Conservation (phyloP, 768 basidiomycete genomes). For the Baorangia bicolor region DNA sequence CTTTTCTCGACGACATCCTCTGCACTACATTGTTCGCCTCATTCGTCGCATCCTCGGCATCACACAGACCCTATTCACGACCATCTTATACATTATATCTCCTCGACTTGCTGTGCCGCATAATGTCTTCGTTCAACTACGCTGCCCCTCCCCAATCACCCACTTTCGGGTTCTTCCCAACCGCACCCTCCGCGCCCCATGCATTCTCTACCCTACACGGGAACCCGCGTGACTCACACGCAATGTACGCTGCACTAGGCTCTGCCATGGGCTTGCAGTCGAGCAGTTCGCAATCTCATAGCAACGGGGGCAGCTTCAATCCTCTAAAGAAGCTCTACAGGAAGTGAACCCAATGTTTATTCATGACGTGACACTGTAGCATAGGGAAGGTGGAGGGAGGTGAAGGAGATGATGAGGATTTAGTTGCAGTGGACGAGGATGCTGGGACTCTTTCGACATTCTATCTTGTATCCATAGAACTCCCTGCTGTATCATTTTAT, state of each 20-base stretch:
- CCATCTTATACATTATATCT: not conserved
- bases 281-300: constrained; percentile 26
- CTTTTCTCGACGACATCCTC: constrained; percentile 9
- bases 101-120: constrained; percentile 10
- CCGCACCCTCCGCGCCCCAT: constrained; percentile 52
- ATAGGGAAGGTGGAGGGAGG: constrained; percentile 11
- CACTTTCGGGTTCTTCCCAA: constrained; percentile 59
- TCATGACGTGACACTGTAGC: constrained; percentile 25
- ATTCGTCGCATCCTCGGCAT: not conserved
- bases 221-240: constrained; percentile 58
- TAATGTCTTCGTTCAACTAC: constrained; percentile 46
- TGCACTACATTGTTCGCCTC: constrained; percentile 9
- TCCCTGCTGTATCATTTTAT: constrained; percentile 19
- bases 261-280: constrained; percentile 26
- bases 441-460: constrained; percentile 22
- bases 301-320: constrained; percentile 24
- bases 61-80: not conserved
- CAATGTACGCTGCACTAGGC: constrained; percentile 55
- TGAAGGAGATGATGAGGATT: not conserved
- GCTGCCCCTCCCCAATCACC: constrained; percentile 49
- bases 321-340: constrained; percentile 39
- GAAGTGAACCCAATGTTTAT: constrained; percentile 11
- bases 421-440: not conserved
- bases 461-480: constrained; percentile 26
- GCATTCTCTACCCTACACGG: constrained; percentile 57